phyloP scores from a whole-genome alignment of 1,139 yeast genomes.

The Sporopachydermia cereana region DNA sequence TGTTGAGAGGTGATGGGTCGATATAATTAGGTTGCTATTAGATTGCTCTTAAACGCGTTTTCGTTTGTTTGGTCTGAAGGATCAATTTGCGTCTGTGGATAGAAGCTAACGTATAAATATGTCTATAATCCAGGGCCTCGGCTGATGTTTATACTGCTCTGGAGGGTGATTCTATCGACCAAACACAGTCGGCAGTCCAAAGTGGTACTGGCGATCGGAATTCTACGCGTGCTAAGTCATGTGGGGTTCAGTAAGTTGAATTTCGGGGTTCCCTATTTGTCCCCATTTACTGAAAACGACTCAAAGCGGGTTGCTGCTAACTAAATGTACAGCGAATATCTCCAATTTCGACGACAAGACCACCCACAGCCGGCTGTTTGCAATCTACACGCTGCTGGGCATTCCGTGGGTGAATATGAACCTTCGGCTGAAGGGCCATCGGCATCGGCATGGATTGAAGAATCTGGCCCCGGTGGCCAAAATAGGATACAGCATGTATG shows the following conservation, averaged over 20 bases:
- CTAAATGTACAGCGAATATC: conserved; percentile 1
- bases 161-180: background rate
- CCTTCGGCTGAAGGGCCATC: background rate
- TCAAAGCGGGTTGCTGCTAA: no score
- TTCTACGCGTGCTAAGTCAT: background rate
- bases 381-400: background rate
- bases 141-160: background rate
- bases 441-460: background rate
- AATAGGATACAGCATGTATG: background rate
- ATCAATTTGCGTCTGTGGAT: no score
- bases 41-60: no score
- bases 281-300: no score
- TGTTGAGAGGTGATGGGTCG: no score
- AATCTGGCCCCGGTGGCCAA: background rate
- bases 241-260: conserved; percentile 4
- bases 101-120: no score
- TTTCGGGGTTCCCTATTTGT: no score
- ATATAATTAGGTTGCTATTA: no score
- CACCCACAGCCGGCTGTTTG: conserved; percentile 1
- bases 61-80: no score
- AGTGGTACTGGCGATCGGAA: background rate
- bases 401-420: conserved; percentile 1
- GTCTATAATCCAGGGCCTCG: conserved; percentile 4
- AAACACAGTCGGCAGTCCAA: background rate
- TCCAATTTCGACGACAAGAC: background rate